Conservation (phyloP, 441 rosid species). For the Populus hybrid region DNA sequence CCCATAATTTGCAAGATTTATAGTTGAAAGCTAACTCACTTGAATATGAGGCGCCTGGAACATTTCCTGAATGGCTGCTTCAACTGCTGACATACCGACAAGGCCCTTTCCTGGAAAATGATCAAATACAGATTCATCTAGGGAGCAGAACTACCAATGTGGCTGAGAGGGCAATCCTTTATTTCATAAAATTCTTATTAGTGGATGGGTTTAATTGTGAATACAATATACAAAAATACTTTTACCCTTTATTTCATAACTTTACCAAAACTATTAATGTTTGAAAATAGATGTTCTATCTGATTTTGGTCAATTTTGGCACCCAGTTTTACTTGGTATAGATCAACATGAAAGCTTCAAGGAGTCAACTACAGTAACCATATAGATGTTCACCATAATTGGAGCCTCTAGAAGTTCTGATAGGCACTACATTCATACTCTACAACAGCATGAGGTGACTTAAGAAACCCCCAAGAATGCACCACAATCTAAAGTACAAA, state of each 20-base stretch:
- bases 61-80: slow-evolving; percentile 95
- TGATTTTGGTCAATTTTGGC: not conserved
- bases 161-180: not conserved
- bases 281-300: not conserved
- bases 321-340: not conserved
- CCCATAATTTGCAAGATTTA: not conserved
- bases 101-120: slow-evolving; percentile 49
- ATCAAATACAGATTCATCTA: slow-evolving; percentile 9
- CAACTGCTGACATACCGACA: slow-evolving; percentile 79
- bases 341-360: not conserved
- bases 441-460: not conserved
- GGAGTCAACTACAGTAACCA: not conserved
- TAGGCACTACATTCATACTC: not conserved
- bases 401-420: not conserved
- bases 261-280: not conserved
- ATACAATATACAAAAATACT: no score
- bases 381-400: not conserved
- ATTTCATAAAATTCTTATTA: no score
- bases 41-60: slow-evolving; percentile 98
- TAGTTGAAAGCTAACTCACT: slow-evolving; percentile 44
- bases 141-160: not conserved
- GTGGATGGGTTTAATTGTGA: no score
- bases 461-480: not conserved
- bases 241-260: no score
- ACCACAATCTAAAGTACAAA: not conserved